Evolutionary conservation across 164 flowering plant genomes (phyloP), one percentile per base, ranked within the genome.

Genomic region (Tinospora cordifolia): DNA sequence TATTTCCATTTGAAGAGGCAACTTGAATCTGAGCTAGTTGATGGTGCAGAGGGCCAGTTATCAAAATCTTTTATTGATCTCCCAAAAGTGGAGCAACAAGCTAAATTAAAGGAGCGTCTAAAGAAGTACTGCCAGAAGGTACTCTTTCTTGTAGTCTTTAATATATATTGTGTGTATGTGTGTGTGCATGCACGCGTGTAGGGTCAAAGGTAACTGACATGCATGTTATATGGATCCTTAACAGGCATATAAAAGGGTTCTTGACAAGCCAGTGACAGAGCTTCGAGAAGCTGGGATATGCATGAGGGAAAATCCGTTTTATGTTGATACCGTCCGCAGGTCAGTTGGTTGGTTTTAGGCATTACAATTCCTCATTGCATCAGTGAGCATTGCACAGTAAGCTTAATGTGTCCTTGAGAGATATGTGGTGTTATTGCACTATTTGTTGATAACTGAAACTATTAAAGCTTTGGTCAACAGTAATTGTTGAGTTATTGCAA

Each of bases 251-350:
- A 95, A 87, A 75, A 82, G 98, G 72, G 98, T 91, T 66, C 86
- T 95, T 57, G 87, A 92, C 76, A 95, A 95, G 78, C 98, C 99
- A 58, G 87, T 88, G 34, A 87, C 93, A 70, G 99, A 89, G 81
- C 78, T 88, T 76, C 88, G 98, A 72, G 98, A 90, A 83, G 99
- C 98, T 63, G 99, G 94, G 79, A 90, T 95, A 68, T 95, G 99
- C 84, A 95, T 95, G 99, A 85, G 99, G 49, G 99, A 95, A 78
- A 95, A 95, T 73, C 76, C 99, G 38, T 95, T 95, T 75, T 95
- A 95, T 81, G 88, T 90, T 74, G 99, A 95, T 75, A 95, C 99
- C 68, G 99, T 95, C 21, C 97, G 99, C 64, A 95, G 99, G 99
- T 94, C 62, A 79, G 86, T 25, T 34, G 11, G 17, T 77, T 22